phyloP scores from a whole-genome alignment of 2,329 filamentous ascomycete genomes.

The Botrytis medusae region DNA sequence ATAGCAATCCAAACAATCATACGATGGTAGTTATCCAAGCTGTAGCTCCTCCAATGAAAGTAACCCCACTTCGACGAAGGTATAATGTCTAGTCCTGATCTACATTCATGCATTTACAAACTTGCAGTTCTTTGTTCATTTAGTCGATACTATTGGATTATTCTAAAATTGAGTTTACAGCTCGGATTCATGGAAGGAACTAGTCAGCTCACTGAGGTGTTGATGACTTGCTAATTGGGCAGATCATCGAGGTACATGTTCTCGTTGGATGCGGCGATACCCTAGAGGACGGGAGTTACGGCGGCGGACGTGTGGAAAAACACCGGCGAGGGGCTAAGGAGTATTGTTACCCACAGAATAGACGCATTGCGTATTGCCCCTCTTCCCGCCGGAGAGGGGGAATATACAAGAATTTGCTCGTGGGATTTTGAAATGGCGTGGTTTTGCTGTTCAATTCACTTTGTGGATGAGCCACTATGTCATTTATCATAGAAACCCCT shows the following conservation, averaged over 20 bases:
- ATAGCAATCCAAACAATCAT: not conserved
- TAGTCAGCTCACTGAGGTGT: not conserved
- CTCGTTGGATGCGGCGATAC: not conserved
- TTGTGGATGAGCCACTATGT: not conserved
- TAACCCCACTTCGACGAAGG: not conserved
- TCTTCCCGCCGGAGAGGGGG: not conserved
- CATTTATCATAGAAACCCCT: not conserved
- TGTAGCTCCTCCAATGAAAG: not conserved
- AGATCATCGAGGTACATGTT: not conserved
- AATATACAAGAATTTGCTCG: not conserved
- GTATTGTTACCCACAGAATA: not conserved
- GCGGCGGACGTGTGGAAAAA: constrained; percentile 5
- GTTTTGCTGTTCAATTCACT: not conserved
- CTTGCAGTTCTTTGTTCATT: not conserved
- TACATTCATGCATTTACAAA: not conserved
- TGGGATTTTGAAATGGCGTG: not conserved
- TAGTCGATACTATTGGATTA: not conserved
- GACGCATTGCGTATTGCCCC: not conserved
- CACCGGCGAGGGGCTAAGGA: not conserved
- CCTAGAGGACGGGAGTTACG: not conserved
- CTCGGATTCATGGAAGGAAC: not conserved
- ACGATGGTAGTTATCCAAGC: not conserved
- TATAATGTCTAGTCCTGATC: not conserved
- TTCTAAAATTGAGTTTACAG: not conserved
- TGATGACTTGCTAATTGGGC: not conserved